Conservation (phyloP, 75 land plant genomes). For the Pinus albicaulis region DNA sequence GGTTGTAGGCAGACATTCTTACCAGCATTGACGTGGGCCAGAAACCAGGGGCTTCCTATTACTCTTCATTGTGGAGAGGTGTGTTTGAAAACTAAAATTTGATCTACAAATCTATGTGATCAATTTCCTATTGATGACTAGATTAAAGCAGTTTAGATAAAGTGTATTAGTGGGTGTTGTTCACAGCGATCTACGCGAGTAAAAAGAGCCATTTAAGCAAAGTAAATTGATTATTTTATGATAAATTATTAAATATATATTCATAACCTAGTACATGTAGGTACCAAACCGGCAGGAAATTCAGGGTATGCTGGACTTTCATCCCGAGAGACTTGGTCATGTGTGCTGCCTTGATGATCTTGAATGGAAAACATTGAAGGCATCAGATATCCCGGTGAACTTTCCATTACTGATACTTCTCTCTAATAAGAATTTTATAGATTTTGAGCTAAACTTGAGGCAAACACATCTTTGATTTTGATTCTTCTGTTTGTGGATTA, state of each 20-base stretch:
- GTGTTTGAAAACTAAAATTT: background rate
- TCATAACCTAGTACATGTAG: slow-evolving; percentile 48
- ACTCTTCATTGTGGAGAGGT: slow-evolving; percentile 99
- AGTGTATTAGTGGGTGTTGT: background rate
- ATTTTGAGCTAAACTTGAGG: background rate
- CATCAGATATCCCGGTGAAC: slow-evolving; percentile 74
- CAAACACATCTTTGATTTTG: background rate
- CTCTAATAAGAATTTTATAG: background rate
- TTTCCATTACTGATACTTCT: slow-evolving; percentile 4
- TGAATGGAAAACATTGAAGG: slow-evolving; percentile 63
- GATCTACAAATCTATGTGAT: background rate
- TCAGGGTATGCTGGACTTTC: slow-evolving; percentile 73
- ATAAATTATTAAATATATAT: slow-evolving; percentile 25
- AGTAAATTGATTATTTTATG: background rate
- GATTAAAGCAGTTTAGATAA: no score
- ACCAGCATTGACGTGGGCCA: slow-evolving; percentile 83
- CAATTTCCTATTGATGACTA: background rate
- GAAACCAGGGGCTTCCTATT: slow-evolving; percentile 61
- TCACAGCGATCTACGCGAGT: background rate
- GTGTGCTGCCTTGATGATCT: slow-evolving; percentile 75
- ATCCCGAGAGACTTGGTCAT: slow-evolving; percentile 89
- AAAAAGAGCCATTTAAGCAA: background rate
- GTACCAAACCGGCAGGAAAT: slow-evolving; percentile 81
- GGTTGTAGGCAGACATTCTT: slow-evolving; percentile 66
- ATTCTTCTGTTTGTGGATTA: slow-evolving; percentile 5